These are phyloP conservation scores for Lactarius pseudohatsudake DNA, from an alignment of 768 basidiomycete genomes.

Conservation along the genomic window DNA sequence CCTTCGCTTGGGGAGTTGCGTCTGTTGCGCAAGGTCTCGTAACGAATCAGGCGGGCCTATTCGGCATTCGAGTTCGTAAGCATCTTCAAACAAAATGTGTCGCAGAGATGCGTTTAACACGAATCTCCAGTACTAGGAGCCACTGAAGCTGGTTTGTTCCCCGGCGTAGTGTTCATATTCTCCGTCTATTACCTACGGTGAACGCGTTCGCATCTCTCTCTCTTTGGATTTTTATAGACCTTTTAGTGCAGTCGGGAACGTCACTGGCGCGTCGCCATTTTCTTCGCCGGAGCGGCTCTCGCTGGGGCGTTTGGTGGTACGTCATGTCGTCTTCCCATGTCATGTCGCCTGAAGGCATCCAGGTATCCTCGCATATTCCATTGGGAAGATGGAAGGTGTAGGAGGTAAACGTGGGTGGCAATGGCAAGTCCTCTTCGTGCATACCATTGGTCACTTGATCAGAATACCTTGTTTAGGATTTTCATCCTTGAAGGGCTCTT, in stretches of 20 bases:
- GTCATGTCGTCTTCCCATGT: conserved; percentile 6
- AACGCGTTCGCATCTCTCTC: neutral
- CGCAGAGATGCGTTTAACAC: neutral
- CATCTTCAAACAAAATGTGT: conserved; percentile 30
- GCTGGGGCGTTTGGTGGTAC: conserved; percentile 64
- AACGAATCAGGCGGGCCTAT: conserved; percentile 51
- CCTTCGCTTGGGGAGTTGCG: conserved; percentile 57
- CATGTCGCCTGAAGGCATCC: neutral
- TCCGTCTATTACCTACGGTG: conserved; percentile 57
- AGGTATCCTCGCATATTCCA: conserved; percentile 58
- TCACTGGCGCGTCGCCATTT: conserved; percentile 60
- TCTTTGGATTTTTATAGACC: neutral
- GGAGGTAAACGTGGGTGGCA: conserved; percentile 62
- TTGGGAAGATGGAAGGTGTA: conserved; percentile 60
- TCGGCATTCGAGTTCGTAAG: conserved; percentile 54
- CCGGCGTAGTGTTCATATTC: conserved; percentile 50
- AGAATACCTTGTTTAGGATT: conserved; percentile 41
- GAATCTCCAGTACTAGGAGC: conserved; percentile 48
- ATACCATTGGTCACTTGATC: neutral
- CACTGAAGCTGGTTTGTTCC: conserved; percentile 52
- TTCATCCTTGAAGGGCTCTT: conserved; percentile 58
- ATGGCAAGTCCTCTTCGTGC: conserved; percentile 40
- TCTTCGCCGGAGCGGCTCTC: conserved; percentile 60
- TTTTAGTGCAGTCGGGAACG: conserved; percentile 47
- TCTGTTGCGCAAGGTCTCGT: conserved; percentile 57